Evolutionary conservation across 2,329 filamentous ascomycete species (phyloP).

Genomic region (Zymoseptoria brevis): DNA sequence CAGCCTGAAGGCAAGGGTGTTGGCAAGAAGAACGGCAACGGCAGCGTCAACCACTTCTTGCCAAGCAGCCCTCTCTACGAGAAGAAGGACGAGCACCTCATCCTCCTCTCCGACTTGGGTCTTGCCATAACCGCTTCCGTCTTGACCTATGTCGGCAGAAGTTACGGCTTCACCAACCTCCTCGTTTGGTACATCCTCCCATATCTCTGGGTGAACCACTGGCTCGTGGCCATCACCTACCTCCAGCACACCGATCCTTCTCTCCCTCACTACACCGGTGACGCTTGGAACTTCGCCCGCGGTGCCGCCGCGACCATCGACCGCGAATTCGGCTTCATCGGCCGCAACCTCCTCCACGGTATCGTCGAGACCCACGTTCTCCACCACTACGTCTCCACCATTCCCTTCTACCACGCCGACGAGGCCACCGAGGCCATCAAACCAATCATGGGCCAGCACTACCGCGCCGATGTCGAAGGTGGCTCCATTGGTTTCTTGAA

Average conservation of each 20-base stretch:
- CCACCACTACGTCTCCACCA: constrained; percentile 93
- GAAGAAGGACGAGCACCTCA: constrained; percentile 79
- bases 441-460: constrained; percentile 90
- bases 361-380: constrained; percentile 97
- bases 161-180: constrained; percentile 77
- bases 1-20: constrained; percentile 89
- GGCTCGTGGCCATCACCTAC: constrained; percentile 96
- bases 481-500: constrained; percentile 77
- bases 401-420: constrained; percentile 94
- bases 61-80: constrained; percentile 85
- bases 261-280: constrained; percentile 81
- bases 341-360: constrained; percentile 81
- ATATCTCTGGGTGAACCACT: constrained; percentile 98
- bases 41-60: constrained; percentile 91
- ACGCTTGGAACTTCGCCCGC: constrained; percentile 86
- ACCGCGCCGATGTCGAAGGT: constrained; percentile 70
- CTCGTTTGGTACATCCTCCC: constrained; percentile 91
- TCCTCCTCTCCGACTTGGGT: constrained; percentile 80
- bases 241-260: constrained; percentile 94
- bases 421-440: constrained; percentile 93
- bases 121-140: constrained; percentile 50
- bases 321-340: constrained; percentile 93
- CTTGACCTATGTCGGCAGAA: constrained; percentile 63
- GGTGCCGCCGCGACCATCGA: constrained; percentile 94
- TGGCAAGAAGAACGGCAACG: constrained; percentile 79